A percentile compares a stretch with the other conserved stretches of the same genome.
Evolutionary conservation across 257 asterid genomes (phyloP).

Genomic region (Lycium ferocissimum): DNA sequence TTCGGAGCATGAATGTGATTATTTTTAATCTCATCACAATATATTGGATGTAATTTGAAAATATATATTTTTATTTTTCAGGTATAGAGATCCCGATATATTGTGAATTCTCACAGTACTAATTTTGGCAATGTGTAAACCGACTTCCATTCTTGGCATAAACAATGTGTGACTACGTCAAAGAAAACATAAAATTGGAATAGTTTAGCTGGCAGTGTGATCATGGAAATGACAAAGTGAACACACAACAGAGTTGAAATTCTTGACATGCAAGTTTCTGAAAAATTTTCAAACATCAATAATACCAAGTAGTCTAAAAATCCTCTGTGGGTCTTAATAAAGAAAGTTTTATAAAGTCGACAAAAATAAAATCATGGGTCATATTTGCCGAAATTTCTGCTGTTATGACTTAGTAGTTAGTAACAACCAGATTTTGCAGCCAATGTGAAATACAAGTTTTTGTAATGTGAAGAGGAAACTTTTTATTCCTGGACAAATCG

Average conservation of each 20-base stretch:
- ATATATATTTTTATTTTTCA: too few species aligned
- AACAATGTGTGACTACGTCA: not conserved
- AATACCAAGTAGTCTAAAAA: not conserved
- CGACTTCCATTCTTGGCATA: not conserved
- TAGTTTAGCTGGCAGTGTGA: not conserved
- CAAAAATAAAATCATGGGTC: not conserved
- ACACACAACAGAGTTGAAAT: not conserved
- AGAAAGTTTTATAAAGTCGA: not conserved
- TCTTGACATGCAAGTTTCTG: not conserved
- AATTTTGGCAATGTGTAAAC: not conserved
- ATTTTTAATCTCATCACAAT: not conserved
- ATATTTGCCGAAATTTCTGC: not conserved
- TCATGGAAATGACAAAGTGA: not conserved
- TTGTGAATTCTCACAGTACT: not conserved
- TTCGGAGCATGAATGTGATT: too few species aligned
- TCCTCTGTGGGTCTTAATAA: not conserved
- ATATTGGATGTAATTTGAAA: too few species aligned
- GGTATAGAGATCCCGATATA: too few species aligned
- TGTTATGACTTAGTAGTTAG: not conserved
- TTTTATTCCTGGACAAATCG: not conserved
- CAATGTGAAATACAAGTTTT: slow-evolving; percentile 5
- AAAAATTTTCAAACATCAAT: not conserved
- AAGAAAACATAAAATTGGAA: not conserved
- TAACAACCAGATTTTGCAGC: not conserved
- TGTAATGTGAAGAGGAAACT: not conserved